These are phyloP conservation scores for Alternaria sp. DNA, from an alignment of 2,329 filamentous ascomycete species.

Conservation along the genomic window DNA sequence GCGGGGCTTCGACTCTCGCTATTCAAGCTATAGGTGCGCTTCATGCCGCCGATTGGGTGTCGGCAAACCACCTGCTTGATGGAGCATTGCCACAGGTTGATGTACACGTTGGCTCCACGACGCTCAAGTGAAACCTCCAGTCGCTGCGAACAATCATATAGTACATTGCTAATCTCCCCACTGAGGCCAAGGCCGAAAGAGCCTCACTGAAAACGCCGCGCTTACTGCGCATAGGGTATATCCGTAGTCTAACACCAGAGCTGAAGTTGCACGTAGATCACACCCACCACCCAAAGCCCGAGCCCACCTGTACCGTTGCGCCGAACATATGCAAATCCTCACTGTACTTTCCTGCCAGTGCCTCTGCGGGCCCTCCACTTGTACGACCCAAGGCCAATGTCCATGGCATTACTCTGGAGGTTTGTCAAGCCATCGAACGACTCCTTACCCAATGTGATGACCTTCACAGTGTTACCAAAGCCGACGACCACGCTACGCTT, in stretches of 20 bases:
- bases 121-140: background rate
- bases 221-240: slow-evolving; percentile 14
- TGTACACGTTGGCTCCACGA: slow-evolving; percentile 10
- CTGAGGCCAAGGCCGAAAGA: background rate
- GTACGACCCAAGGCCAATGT: slow-evolving; percentile 16
- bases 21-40: background rate
- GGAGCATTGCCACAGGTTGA: slow-evolving; percentile 2
- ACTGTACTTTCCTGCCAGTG: slow-evolving; percentile 22
- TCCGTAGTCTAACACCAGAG: slow-evolving; percentile 6
- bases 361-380: slow-evolving; percentile 18
- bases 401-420: slow-evolving; percentile 13
- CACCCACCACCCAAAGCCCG: background rate
- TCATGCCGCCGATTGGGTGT: slow-evolving; percentile 15
- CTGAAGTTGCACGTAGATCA: background rate
- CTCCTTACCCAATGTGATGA: slow-evolving; percentile 71
- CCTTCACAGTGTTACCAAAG: slow-evolving; percentile 75
- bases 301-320: background rate
- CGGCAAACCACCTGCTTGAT: slow-evolving; percentile 6
- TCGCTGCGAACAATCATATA: background rate
- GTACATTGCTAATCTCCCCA: background rate
- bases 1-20: slow-evolving; percentile 11
- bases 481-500: slow-evolving; percentile 70
- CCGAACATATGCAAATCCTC: background rate
- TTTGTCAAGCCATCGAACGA: slow-evolving; percentile 58
- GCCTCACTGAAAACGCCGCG: slow-evolving; percentile 7